Evolutionary conservation across 2,329 filamentous ascomycete genomes (phyloP), one percentile per base, ranked within the genome.

Genomic region (Ampelomyces quisqualis): DNA sequence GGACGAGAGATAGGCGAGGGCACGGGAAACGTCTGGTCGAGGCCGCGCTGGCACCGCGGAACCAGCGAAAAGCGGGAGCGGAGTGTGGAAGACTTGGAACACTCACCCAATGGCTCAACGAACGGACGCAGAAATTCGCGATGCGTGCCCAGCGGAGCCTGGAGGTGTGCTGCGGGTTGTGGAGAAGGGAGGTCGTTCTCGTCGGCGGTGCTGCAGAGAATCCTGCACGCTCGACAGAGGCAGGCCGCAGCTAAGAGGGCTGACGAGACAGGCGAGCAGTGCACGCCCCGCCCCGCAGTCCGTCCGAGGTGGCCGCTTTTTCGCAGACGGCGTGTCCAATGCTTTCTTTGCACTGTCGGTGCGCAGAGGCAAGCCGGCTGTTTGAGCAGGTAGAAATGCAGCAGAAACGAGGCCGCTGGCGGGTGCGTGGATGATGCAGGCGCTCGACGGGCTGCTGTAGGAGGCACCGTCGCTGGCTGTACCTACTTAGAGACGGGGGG

Each of bases 241-340:
- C 62, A 64, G 58, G 60, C 61, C 59, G 64, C 62, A 64, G 64
- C 64, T 65, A 67, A 65, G 62, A 66, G 58, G 64, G 60, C 64
- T 64, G 64, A 64, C 58, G 55, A 62, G 62, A 58, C 63, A 64
- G 61, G 58, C 62, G 61, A 66, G 58, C 47, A 38, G 47, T 50
- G 64, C 63, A 68, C 63, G 60, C 47, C 53, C 55, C 63, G 50
- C 60, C 40, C 19, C 17, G 55, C 49, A 63, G 55, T 60, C 61
- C 54, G 59, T 50, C 45, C 54, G 47, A 43, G 42, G 38, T 24
- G 47, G 51, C 38, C 50, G 51, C 48, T 55, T 52, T 54, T 55
- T 47, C 43, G 50, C 41, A 45, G 57, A 44, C 55, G 52, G 55
- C 53, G 57, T 55, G 52, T 56, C 51, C 46, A 49, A 48, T 45